Evolutionary conservation across 2,329 filamentous ascomycete species (phyloP).

Genomic region (Ophiostoma novo-ulmi): DNA sequence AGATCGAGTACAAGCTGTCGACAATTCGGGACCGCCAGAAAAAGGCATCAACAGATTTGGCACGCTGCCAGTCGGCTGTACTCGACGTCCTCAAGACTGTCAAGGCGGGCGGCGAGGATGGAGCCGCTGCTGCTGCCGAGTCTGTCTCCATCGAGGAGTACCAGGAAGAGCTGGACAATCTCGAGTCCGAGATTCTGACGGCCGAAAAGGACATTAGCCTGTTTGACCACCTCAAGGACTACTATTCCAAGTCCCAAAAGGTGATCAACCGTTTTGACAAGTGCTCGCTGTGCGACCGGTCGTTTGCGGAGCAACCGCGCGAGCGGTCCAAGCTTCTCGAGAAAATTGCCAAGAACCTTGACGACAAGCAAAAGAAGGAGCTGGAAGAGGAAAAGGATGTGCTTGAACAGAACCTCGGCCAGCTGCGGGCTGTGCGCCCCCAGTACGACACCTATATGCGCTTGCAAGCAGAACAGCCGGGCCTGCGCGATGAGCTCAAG

Average conservation of each 20-base stretch:
- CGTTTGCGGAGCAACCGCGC: conserved; percentile 56
- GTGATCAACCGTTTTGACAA: conserved; percentile 62
- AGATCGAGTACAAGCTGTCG: conserved; percentile 68
- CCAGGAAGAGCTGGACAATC: conserved; percentile 44
- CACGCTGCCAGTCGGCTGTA: conserved; percentile 55
- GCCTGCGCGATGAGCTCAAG: conserved; percentile 56
- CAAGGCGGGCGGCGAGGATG: conserved; percentile 35
- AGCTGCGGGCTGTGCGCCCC: conserved; percentile 57
- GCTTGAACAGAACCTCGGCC: conserved; percentile 54
- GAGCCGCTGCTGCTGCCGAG: not conserved
- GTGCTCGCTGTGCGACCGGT: conserved; percentile 70
- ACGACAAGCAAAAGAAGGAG: conserved; percentile 58
- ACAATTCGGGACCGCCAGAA: conserved; percentile 59
- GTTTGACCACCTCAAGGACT: conserved; percentile 63
- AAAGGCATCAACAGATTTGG: conserved; percentile 58
- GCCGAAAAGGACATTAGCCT: conserved; percentile 64
- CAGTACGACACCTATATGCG: conserved; percentile 71
- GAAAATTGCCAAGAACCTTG: conserved; percentile 60
- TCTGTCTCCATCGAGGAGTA: conserved; percentile 50
- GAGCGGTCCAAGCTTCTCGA: conserved; percentile 60
- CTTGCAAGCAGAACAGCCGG: conserved; percentile 61
- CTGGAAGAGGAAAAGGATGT: conserved; percentile 49
- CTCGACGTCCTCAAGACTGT: conserved; percentile 44
- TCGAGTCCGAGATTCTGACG: conserved; percentile 54
- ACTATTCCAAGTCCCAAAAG: conserved; percentile 64